Evolutionary conservation across 2,329 filamentous ascomycete species (phyloP), one percentile per base, ranked within the genome.

Genomic region (Diaporthe batatas): DNA sequence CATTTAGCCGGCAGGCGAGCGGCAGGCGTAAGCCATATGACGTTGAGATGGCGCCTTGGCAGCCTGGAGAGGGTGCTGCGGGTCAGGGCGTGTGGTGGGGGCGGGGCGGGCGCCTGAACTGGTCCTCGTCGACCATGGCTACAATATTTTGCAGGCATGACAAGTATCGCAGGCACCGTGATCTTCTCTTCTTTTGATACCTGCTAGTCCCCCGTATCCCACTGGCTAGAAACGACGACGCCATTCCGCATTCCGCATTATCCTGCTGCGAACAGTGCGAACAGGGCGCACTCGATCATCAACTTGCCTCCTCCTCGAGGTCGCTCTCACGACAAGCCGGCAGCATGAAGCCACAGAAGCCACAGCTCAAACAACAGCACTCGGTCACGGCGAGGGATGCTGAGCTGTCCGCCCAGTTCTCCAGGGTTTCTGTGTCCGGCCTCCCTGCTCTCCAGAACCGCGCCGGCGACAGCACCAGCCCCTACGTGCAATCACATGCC

Each of bases 401-500:
- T 11, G 75, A 75, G 57, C 62, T 76, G 16, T 73, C 74, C 0
- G 73, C 75, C 2, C 75, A 74, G 67, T 68, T 75, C 58, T 72
- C 68, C 55, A 72, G 71, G 42, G 58, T 68, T 39, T 64, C 65
- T 70, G 23, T 68, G 29, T 71, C 74, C n/a, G 64, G 75, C 18
- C 62, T 72, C 23, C 51, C 75, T 25, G 79, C 81, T 7, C 75
- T 86, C 25, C 78, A 73, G 65, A 86, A 83, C 74, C 82, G 82
- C 32, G 82, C 81, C 10, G 75, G 74, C 62, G 78, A 82, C 68
- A 85, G 84, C 79, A 79, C 76, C 74, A 91, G 87, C 75, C 86
- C 87, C 0, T 91, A 87, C 76, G 90, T 96, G 55, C 90, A 91
- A 72, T 90, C 88, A 64, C 94, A 97, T 80, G 90, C 91, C 81